Conservation (phyloP, 1,284 basidiomycete species). For the Phaffia rhodozyma region DNA sequence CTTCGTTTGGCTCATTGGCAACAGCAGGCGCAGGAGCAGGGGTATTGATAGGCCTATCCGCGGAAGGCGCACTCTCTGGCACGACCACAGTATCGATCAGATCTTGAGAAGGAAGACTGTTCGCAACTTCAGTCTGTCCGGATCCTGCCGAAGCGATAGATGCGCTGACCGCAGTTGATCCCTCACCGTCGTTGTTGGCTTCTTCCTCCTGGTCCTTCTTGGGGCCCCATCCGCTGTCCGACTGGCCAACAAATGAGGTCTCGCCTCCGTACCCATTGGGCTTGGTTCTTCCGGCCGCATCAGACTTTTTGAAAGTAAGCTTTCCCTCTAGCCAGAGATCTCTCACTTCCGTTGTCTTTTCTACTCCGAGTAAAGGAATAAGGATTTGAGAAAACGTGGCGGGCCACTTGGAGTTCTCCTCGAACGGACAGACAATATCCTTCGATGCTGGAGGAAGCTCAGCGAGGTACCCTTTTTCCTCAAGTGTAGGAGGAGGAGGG, state of each 20-base stretch:
- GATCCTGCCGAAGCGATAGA: too few relatives aligned
- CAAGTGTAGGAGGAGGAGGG: constrained; percentile 9
- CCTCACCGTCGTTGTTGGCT: not conserved
- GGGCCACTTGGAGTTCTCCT: constrained; percentile 9
- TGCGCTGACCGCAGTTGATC: too few relatives aligned
- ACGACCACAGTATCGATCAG: too few relatives aligned
- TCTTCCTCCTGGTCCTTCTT: constrained; percentile 1
- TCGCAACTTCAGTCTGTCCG: too few relatives aligned
- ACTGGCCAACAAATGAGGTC: not conserved
- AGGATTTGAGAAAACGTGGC: constrained; percentile 6
- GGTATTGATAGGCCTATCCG: constrained; percentile 13
- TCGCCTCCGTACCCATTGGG: too few relatives aligned
- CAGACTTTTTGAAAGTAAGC: constrained; percentile 4
- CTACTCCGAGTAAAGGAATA: constrained; percentile 12
- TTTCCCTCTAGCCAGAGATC: constrained; percentile 10
- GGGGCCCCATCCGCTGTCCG: not conserved
- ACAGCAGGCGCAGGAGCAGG: not conserved
- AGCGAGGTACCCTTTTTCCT: constrained; percentile 11
- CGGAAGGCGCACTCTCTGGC: constrained; percentile 8
- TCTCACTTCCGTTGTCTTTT: constrained; percentile 6
- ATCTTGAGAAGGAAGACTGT: too few relatives aligned
- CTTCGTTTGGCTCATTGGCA: constrained; percentile 18
- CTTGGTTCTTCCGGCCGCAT: constrained; percentile 5
- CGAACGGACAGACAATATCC: constrained; percentile 7
- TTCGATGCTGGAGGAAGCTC: constrained; percentile 8